Evolutionary conservation across 352 stramenopile species (phyloP).

Genomic region (Elongisporangium undulatum): DNA sequence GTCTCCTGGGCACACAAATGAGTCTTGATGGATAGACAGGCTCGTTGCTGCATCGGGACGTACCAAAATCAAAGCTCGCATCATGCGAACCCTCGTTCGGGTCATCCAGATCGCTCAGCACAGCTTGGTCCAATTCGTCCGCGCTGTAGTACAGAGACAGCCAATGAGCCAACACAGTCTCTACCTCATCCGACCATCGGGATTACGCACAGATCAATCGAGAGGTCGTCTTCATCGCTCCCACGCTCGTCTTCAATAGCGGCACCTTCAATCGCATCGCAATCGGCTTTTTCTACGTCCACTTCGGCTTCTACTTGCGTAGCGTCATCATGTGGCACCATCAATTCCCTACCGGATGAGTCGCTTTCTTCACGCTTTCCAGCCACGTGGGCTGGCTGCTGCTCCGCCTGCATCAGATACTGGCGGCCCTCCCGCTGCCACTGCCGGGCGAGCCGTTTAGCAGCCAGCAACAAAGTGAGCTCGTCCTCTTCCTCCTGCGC

Average conservation of each 20-base stretch:
- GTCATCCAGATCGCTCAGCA: constrained; percentile 2
- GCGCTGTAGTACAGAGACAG: constrained; percentile 18
- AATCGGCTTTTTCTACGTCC: not conserved
- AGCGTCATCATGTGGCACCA: no score
- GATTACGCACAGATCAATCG: constrained; percentile 60
- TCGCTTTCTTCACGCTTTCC: not conserved
- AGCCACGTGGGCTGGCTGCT: not conserved
- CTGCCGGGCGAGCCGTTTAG: constrained; percentile 21
- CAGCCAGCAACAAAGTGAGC: constrained; percentile 20
- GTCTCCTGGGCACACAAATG: constrained; percentile 16
- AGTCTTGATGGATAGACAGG: not conserved
- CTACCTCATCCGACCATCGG: no score
- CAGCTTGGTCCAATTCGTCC: constrained; percentile 10
- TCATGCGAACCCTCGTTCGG: constrained; percentile 10
- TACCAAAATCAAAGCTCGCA: constrained; percentile 54
- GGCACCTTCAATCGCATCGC: not conserved
- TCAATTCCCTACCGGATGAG: no score
- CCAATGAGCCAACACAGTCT: no score
- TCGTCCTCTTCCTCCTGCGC: constrained; percentile 17
- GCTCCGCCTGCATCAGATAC: not conserved
- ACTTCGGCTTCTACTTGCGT: no score
- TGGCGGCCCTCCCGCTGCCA: not conserved
- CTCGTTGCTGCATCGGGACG: not conserved
- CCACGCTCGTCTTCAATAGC: constrained; percentile 3
- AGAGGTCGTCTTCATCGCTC: constrained; percentile 27